Evolutionary conservation across 352 stramenopile genomes (phyloP).

Genomic region (Globisporangium splendens): DNA sequence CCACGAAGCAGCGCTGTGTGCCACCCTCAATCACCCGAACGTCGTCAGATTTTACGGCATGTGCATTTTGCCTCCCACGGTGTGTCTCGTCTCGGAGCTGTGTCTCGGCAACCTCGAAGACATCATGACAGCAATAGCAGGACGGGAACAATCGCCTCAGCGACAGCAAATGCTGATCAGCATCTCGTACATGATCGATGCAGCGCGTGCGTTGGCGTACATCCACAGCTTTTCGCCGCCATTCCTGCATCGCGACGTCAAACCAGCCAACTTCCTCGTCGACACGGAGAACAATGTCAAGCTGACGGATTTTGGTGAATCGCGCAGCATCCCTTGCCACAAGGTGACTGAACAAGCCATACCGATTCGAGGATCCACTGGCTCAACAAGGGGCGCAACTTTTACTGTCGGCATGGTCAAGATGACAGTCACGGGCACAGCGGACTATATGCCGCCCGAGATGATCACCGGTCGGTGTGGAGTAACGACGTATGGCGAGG

Average conservation of each 20-base stretch:
- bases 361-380: too few relatives aligned
- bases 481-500: conserved; percentile 49
- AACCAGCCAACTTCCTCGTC: conserved; percentile 63
- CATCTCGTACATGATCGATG: conserved; percentile 62
- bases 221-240: conserved; percentile 59
- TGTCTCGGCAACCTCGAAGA: conserved; percentile 52
- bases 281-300: conserved; percentile 50
- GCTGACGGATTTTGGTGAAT: conserved; percentile 69
- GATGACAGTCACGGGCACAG: conserved; percentile 68
- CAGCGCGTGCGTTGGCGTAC: conserved; percentile 52
- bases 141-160: conserved; percentile 11
- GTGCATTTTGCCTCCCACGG: conserved; percentile 60
- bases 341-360: too few relatives aligned
- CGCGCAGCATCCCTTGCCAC: conserved; percentile 31
- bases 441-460: conserved; percentile 76
- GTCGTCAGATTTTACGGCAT: conserved; percentile 63
- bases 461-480: conserved; percentile 51
- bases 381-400: too few relatives aligned
- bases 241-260: conserved; percentile 67
- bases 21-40: conserved; percentile 48
- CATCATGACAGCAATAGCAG: conserved; percentile 21
- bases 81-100: conserved; percentile 60
- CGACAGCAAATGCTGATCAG: conserved; percentile 42
- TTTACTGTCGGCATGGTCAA: conserved; percentile 15
- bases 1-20: conserved; percentile 54